Base-by-base conservation (phyloP, 805 yeast genomes). In the Komagataella ulmi region DNA sequence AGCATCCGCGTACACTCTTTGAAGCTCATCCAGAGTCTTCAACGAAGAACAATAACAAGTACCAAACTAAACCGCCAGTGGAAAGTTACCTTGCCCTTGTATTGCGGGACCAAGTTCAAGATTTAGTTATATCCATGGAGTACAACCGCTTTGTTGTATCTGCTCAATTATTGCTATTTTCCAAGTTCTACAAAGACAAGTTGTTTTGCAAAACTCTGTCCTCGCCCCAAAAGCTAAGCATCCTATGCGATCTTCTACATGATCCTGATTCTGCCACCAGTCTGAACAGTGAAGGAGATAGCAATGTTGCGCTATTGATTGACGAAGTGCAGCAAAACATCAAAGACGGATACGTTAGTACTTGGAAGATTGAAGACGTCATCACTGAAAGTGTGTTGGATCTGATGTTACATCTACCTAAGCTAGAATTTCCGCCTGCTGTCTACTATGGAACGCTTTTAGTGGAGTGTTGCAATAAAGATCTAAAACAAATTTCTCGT, bases 301-400 rank as follows among this genome's bases (percentile, higher is more conserved):
- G 61, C 52, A 54, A 50, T 7, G 67, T 61, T 17, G 49, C 45
- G 17, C 53, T 56, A 21, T 63, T 65, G 17, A 65, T 67, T 0
- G 67, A 69, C 48, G 70, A 67, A 21, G 66, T 70, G 14, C 66
- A 68, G 36, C 64, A 65, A 49, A 72, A 74, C 48, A 68, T 71
- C 55, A 65, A 68, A 17, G 62, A 65, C 17, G 69, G 71, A 21
- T 58, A 54, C 51, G 57, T 53, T 17, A 79, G 95, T 1, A 88
- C 96, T 0, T 88, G 87, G 85, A 93, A 93, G 63, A 77, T 89
- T 54, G 99, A 93, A 66, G 97, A 90, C 63, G 73, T 90, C 45
- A 87, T 91, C 0, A 76, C 90, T 43, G 97, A 93, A 62, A 79
- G 86, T 47, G 80, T 90, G 46, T 71, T 91, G 54, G 79, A 88